Base-by-base conservation (phyloP, 2,329 filamentous ascomycete genomes). In the Talaromyces sp. region DNA sequence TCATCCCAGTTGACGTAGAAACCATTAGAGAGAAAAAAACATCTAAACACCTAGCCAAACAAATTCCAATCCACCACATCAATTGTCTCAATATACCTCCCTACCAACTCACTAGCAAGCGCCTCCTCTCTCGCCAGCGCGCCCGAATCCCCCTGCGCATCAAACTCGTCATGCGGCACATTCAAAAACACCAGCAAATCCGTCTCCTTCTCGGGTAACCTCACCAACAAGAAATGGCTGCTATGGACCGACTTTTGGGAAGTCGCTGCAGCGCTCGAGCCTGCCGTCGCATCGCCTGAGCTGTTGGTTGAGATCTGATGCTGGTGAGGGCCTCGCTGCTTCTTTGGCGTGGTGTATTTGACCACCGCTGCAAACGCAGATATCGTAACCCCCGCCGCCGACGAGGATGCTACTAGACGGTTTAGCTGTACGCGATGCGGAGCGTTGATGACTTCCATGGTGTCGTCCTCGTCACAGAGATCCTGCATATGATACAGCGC, bases 101-200 rank as follows among this genome's bases (percentile, higher is more conserved):
- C 65, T 55, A 79, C 63, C 28, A 72, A 61, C 44, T 70, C 72
- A 55, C 68, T 66, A 9, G 72, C 78, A 55, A 73, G 51, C 68
- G 78, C 86, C 71, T 89, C 87, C 72, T 91, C 89, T 42, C 89
- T 84, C 5, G 84, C 84, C 68, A 88, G 83, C 57, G 87, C 88
- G 69, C 91, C 87, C 65, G 90, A 77, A 74, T 86, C 83, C 4
- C 88, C 89, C 70, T 84, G 83, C 72, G 84, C 87, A 16, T 87
- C 87, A 61, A 94, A 85, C 34, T 91, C 87, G 8, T 89, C 87
- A 74, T 95, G 89, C 31, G 93, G 94, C 55, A 96, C 90, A 76
- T 96, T 97, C 71, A 96, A 86, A 47, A 90, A 90, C 65, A 96
- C 86, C 54, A 96, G 79, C 44, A 98, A 79, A 75, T 98, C 94